phyloP scores from a whole-genome alignment of 345 rosid genomes.

The Lepidium sativum region DNA sequence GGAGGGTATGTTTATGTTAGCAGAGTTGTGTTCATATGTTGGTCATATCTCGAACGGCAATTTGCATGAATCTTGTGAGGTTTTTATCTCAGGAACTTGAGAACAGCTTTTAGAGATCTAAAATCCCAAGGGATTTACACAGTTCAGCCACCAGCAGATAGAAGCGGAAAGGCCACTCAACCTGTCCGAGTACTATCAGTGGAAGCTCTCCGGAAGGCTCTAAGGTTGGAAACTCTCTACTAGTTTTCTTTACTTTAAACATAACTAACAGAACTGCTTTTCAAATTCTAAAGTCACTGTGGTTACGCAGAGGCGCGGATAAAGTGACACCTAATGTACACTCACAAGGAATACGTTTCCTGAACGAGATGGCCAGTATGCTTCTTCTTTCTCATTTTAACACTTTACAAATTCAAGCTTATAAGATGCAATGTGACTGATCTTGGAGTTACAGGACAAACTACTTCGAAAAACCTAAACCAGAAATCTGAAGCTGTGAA shows the following conservation, averaged over 20 bases:
- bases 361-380: conserved; percentile 71
- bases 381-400: conserved; percentile 3
- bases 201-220: conserved; percentile 70
- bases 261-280: background rate
- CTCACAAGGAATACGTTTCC: conserved; percentile 90
- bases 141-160: conserved; percentile 49
- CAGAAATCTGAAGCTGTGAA: conserved; percentile 31
- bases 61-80: background rate
- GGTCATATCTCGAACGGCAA: background rate
- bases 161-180: conserved; percentile 38
- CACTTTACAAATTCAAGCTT: background rate
- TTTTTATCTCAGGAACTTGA: conserved; percentile 46
- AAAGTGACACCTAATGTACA: conserved; percentile 76
- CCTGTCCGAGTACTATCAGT: conserved; percentile 62
- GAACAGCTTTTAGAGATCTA: conserved; percentile 47
- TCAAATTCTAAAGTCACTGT: background rate
- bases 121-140: conserved; percentile 57
- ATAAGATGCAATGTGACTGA: background rate
- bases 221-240: conserved; percentile 41
- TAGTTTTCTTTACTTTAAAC: background rate
- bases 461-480: conserved; percentile 22
- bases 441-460: conserved; percentile 35
- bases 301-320: conserved; percentile 55
- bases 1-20: conserved; percentile 66
- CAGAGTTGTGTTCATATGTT: background rate